These are phyloP conservation scores for Picea sitchensis DNA, from an alignment of 75 land plant genomes.

Conservation along the genomic window DNA sequence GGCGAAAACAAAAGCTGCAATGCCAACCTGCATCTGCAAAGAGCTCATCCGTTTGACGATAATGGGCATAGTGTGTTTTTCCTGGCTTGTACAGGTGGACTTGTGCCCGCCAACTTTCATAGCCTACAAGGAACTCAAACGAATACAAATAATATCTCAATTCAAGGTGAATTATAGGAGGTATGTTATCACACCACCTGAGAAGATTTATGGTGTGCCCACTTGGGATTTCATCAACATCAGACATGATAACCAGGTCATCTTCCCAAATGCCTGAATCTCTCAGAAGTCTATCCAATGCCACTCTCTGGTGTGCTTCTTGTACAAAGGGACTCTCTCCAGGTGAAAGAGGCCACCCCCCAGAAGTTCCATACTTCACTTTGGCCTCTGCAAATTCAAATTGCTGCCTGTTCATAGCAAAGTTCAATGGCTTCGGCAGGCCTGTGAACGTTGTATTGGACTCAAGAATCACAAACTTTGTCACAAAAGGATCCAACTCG, in stretches of 20 bases:
- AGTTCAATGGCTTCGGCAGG: conserved; percentile 29
- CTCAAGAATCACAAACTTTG: conserved; percentile 78
- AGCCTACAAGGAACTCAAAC: conserved; percentile 72
- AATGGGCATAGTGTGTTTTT: conserved; percentile 56
- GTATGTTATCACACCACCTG: conserved; percentile 75
- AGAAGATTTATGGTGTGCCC: conserved; percentile 59
- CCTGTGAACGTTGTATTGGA: conserved; percentile 92
- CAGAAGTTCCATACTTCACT: conserved; percentile 46
- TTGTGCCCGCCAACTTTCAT: conserved; percentile 78
- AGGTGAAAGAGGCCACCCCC: conserved; percentile 26
- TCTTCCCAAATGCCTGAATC: conserved; percentile 68
- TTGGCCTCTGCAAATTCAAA: conserved; percentile 51
- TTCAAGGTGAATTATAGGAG: conserved; percentile 60
- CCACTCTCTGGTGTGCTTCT: conserved; percentile 46
- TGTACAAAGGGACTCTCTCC: conserved; percentile 57
- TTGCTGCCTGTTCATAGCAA: conserved; percentile 26
- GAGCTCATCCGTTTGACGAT: conserved; percentile 48
- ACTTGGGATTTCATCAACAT: conserved; percentile 70
- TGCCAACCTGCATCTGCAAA: conserved; percentile 77
- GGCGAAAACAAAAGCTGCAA: conserved; percentile 75
- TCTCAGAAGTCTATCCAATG: conserved; percentile 55
- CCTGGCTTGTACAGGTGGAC: conserved; percentile 42
- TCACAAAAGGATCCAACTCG: conserved; percentile 69
- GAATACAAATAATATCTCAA: conserved; percentile 73
- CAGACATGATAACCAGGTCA: conserved; percentile 86